These are phyloP conservation scores for Angomonas ambiguus DNA, from an alignment of 208 protist genomes.

Conservation along the genomic window DNA sequence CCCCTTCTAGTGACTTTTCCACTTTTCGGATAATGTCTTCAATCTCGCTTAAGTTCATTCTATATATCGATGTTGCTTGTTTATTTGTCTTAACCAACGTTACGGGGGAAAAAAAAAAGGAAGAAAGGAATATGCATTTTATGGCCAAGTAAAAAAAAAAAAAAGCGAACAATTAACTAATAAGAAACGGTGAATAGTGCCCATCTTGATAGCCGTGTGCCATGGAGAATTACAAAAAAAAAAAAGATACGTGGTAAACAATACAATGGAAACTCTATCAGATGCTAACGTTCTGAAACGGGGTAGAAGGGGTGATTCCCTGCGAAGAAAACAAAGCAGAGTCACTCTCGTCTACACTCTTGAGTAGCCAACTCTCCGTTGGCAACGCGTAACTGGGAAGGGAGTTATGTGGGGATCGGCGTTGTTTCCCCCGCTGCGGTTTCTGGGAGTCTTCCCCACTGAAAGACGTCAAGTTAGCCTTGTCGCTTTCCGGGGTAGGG, in stretches of 20 bases:
- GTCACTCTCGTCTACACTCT: conserved; percentile 31
- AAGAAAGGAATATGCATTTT: not conserved
- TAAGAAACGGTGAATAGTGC: not conserved
- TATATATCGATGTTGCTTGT: not conserved
- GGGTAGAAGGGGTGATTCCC: not conserved
- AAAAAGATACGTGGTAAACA: conserved; percentile 1
- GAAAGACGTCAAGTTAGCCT: not conserved
- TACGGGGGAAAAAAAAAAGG: not conserved
- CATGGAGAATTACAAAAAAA: not conserved
- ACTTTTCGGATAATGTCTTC: conserved; percentile 32
- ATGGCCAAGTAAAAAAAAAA: not conserved
- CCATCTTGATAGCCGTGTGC: not conserved
- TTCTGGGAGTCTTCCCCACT: not conserved
- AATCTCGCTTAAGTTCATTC: conserved; percentile 32
- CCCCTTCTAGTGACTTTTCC: conserved; percentile 36
- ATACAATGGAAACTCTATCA: not conserved
- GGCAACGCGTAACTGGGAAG: conserved; percentile 66
- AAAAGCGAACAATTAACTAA: too few relatives aligned
- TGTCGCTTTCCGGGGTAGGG: not conserved
- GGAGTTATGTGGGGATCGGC: not conserved
- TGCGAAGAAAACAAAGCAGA: conserved; percentile 19
- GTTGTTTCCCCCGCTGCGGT: not conserved
- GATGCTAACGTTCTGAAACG: not conserved
- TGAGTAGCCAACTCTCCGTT: conserved; percentile 68
- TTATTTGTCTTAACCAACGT: not conserved